phyloP scores from a whole-genome alignment of 129 eudicot species.

The Mikania micrantha region DNA sequence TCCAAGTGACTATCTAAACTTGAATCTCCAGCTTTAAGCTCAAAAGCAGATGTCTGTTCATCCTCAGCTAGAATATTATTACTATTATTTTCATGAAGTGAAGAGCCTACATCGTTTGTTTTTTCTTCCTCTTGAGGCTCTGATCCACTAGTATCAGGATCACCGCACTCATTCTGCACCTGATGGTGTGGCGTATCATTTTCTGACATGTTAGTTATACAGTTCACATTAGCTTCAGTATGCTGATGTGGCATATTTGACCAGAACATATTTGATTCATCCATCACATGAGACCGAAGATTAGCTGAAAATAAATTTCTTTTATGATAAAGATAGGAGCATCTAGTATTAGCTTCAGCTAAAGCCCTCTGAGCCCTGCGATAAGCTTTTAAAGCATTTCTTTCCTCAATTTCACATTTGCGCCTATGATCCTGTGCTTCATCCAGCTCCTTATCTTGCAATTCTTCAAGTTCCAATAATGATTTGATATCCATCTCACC shows the following conservation, averaged over 20 bases:
- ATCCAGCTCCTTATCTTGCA: slow-evolving; percentile 66
- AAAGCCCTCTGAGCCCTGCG: slow-evolving; percentile 67
- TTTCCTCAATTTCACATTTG: slow-evolving; percentile 68
- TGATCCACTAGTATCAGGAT: slow-evolving; percentile 50
- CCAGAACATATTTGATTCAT: slow-evolving; percentile 41
- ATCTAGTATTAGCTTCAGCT: slow-evolving; percentile 66
- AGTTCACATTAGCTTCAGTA: slow-evolving; percentile 27
- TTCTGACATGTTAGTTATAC: slow-evolving; percentile 27
- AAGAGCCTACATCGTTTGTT: slow-evolving; percentile 30
- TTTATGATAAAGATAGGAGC: slow-evolving; percentile 47
- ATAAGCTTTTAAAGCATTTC: slow-evolving; percentile 58
- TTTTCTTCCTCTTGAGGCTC: slow-evolving; percentile 36
- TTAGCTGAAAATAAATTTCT: slow-evolving; percentile 56
- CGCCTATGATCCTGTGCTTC: slow-evolving; percentile 70
- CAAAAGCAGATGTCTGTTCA: slow-evolving; percentile 35
- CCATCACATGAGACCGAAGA: slow-evolving; percentile 43
- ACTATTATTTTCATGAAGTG: slow-evolving; percentile 24
- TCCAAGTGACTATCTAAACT: slow-evolving; percentile 28
- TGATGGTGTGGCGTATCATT: slow-evolving; percentile 27
- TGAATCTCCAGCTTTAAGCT: slow-evolving; percentile 21
- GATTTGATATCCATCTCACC: slow-evolving; percentile 41
- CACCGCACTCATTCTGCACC: slow-evolving; percentile 33
- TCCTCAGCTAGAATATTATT: slow-evolving; percentile 32
- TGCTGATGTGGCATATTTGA: slow-evolving; percentile 31
- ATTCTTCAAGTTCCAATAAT: slow-evolving; percentile 52